phyloP scores from a whole-genome alignment of 768 basidiomycete species.

The Hydnomerulius pinastri region DNA sequence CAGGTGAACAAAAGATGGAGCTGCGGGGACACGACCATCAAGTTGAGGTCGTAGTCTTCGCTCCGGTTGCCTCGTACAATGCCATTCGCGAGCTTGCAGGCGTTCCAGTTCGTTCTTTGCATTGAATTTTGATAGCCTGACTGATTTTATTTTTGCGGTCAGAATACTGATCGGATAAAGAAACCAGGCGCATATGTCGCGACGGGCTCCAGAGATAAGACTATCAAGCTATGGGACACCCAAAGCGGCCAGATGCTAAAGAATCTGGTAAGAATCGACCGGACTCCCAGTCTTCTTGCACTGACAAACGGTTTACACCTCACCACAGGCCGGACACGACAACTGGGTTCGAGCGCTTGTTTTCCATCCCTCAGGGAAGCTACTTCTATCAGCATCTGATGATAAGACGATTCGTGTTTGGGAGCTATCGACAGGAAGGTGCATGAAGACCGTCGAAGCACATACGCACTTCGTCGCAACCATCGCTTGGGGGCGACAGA shows the following conservation, averaged over 20 bases:
- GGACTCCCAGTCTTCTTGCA: conserved; percentile 1
- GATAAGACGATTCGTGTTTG: conserved; percentile 91
- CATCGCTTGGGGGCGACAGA: conserved; percentile 76
- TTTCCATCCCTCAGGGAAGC: conserved; percentile 90
- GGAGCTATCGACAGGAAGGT: conserved; percentile 85
- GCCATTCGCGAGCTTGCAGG: conserved; percentile 79
- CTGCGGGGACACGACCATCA: conserved; percentile 88
- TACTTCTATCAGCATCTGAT: conserved; percentile 87
- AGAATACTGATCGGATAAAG: conserved; percentile 55
- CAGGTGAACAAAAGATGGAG: conserved; percentile 78
- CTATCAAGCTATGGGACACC: conserved; percentile 89
- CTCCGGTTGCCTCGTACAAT: conserved; percentile 71
- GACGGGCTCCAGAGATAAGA: conserved; percentile 89
- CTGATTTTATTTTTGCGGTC: conserved; percentile 2
- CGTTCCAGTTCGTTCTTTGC: conserved; percentile 52
- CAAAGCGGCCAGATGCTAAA: conserved; percentile 79
- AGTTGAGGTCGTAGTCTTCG: conserved; percentile 80
- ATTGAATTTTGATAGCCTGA: neutral
- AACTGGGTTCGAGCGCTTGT: conserved; percentile 89
- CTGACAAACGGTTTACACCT: conserved; percentile 7
- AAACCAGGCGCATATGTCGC: conserved; percentile 63
- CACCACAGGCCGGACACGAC: conserved; percentile 71
- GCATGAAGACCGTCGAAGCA: conserved; percentile 84
- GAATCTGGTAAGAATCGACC: conserved; percentile 63
- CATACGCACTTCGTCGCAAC: conserved; percentile 84